These are phyloP conservation scores for Tillandsia leiboldiana DNA, from an alignment of 176 grass and related monocot genomes.

Conservation along the genomic window DNA sequence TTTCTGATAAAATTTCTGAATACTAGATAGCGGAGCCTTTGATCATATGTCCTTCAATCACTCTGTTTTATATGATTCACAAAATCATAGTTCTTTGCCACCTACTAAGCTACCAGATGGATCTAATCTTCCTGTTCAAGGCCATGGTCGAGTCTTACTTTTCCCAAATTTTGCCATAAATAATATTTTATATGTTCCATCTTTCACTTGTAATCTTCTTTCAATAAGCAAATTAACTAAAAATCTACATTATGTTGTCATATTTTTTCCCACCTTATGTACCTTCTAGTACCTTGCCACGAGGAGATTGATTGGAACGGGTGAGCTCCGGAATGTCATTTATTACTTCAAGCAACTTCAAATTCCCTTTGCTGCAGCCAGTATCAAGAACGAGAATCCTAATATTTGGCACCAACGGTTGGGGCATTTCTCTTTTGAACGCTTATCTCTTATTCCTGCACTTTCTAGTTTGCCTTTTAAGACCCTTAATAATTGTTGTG, in stretches of 20 bases:
- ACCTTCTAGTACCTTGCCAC: neutral
- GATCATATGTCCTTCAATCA: neutral
- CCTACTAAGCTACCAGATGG: neutral
- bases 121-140: neutral
- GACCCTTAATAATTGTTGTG: neutral
- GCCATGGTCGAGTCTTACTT: neutral
- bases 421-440: neutral
- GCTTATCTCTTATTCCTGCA: neutral
- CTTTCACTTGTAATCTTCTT: neutral
- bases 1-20: neutral
- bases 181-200: neutral
- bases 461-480: neutral
- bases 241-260: neutral
- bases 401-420: neutral
- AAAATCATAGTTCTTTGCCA: no score
- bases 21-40: neutral
- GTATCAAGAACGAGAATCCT: neutral
- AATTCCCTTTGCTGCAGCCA: neutral
- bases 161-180: neutral
- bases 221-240: neutral
- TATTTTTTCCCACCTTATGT: slow-evolving; percentile 11
- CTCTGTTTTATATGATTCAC: neutral
- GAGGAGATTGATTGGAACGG: slow-evolving; percentile 7
- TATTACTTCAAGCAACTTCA: neutral
- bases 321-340: neutral